A percentile compares a stretch with the other conserved stretches of the same genome.
Conservation (phyloP, 2,329 filamentous ascomycete genomes). For the Colletotrichum endophyticum region DNA sequence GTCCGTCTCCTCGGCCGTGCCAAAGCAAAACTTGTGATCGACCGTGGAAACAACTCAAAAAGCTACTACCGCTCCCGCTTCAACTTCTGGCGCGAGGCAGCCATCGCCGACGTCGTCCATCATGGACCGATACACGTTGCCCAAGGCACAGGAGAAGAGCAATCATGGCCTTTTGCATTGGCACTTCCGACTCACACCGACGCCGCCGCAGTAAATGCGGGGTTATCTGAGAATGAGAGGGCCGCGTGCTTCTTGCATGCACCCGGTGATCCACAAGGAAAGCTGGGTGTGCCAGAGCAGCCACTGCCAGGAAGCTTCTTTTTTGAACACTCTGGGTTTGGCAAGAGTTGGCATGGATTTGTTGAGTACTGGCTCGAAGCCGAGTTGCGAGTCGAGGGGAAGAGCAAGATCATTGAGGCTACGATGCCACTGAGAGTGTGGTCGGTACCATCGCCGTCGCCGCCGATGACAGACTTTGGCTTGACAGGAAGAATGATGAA, state of each 20-base stretch:
- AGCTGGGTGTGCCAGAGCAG: not conserved
- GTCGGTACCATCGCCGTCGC: not conserved
- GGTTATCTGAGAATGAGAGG: not conserved
- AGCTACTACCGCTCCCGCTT: slow-evolving; percentile 27
- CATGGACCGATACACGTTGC: slow-evolving; percentile 28
- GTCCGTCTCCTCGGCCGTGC: slow-evolving; percentile 28
- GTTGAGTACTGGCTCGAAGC: slow-evolving; percentile 42
- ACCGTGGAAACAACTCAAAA: not conserved
- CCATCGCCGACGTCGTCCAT: slow-evolving; percentile 20
- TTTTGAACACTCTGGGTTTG: not conserved
- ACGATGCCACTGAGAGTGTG: slow-evolving; percentile 27
- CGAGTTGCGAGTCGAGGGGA: slow-evolving; percentile 20
- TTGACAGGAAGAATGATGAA: not conserved
- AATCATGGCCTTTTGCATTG: slow-evolving; percentile 32
- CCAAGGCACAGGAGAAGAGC: not conserved
- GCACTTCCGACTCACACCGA: slow-evolving; percentile 25
- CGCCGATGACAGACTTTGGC: slow-evolving; percentile 22
- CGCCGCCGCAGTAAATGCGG: not conserved
- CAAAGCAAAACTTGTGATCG: slow-evolving; percentile 28
- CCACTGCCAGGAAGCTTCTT: slow-evolving; percentile 23
- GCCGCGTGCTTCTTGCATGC: slow-evolving; percentile 24
- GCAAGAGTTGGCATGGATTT: slow-evolving; percentile 25
- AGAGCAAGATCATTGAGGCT: slow-evolving; percentile 9
- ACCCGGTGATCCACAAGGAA: not conserved
- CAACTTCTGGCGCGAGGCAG: slow-evolving; percentile 25